Conservation (phyloP, 2,329 filamentous ascomycete species). For the Emergomyces pasteurianus region DNA sequence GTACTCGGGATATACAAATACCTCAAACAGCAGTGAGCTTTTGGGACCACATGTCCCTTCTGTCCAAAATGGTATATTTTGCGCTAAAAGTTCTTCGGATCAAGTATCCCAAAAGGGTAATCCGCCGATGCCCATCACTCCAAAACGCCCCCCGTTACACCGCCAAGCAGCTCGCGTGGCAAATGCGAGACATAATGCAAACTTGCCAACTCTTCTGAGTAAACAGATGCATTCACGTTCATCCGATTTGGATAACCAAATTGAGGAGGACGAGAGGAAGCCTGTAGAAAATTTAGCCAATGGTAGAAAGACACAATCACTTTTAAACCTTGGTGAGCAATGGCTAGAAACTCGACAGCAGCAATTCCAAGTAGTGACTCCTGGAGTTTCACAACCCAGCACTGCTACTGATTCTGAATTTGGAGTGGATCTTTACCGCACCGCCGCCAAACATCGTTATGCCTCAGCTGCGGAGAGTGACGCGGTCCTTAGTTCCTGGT, state of each 20-base stretch:
- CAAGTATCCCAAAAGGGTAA: not conserved
- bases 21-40: not conserved
- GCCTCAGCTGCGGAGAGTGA: constrained; percentile 6
- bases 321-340: not conserved
- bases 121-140: not conserved
- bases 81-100: not conserved
- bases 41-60: not conserved
- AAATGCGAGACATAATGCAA: not conserved
- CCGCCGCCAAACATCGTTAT: constrained; percentile 2
- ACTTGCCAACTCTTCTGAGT: not conserved
- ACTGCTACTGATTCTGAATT: constrained; percentile 21
- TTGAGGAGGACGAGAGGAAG: not conserved
- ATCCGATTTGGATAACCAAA: not conserved
- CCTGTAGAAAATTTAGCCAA: not conserved
- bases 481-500: constrained; percentile 7
- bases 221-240: not conserved
- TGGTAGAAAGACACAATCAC: not conserved
- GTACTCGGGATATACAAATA: not conserved
- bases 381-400: constrained; percentile 16
- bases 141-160: not conserved
- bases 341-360: constrained; percentile 1
- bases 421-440: constrained; percentile 18
- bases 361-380: constrained; percentile 10
- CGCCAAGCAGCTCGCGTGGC: not conserved
- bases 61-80: not conserved